A percentile compares a stretch with the other conserved stretches of the same genome.
These are phyloP conservation scores for Lactifluus subvellereus DNA, from an alignment of 768 basidiomycete species.

Conservation along the genomic window DNA sequence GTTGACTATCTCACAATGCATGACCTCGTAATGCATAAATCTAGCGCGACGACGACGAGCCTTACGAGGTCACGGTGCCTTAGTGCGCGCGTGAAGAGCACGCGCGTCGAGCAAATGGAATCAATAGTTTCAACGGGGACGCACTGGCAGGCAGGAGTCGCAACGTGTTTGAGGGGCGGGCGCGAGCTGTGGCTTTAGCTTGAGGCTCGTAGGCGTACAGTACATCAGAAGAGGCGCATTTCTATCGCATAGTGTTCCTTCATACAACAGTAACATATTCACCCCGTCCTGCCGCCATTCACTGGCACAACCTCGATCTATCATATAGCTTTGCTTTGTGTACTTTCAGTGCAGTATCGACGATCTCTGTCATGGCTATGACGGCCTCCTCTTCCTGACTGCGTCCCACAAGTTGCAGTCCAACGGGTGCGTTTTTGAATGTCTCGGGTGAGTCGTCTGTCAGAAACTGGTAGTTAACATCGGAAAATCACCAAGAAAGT, in stretches of 20 bases:
- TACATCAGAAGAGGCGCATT: not conserved
- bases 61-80: no score
- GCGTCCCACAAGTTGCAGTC: conserved; percentile 44
- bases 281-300: not conserved
- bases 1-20: no score
- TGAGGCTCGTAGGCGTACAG: not conserved
- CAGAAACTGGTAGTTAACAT: not conserved
- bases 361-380: conserved; percentile 42
- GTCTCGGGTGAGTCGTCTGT: conserved; percentile 29
- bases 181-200: no score
- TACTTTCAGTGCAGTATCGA: conserved; percentile 35
- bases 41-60: no score
- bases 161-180: no score
- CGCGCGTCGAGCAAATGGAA: not conserved
- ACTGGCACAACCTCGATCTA: not conserved
- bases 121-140: not conserved
- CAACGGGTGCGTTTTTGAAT: conserved; percentile 42
- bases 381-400: conserved; percentile 50
- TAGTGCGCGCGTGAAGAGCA: no score
- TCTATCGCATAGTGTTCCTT: not conserved
- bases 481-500: not conserved
- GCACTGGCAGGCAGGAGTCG: no score
- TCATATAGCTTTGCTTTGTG: conserved; percentile 22
- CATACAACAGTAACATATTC: not conserved
- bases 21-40: no score